Base-by-base conservation (phyloP, 2,329 filamentous ascomycete genomes). In the Paracoccidioides lutzii region DNA sequence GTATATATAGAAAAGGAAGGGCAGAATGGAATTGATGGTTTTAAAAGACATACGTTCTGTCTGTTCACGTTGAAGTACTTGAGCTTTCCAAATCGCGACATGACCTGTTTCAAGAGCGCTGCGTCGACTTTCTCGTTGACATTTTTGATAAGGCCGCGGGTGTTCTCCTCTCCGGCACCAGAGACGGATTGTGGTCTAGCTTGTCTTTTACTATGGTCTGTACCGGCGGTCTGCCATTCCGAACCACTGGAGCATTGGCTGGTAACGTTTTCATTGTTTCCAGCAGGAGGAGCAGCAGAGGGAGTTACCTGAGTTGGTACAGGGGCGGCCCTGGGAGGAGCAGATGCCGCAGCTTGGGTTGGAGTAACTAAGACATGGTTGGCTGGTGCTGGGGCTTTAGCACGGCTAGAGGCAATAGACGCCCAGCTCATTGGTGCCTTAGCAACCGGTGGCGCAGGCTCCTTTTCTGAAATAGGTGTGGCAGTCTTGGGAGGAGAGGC, bases 91-190 rank as follows among this genome's bases (percentile, higher is more conserved):
- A 84, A 90, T 63, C 83, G 81, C 63, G 82, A 78, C 53, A 98
- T 76, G 54, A 82, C 79, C 54, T 79, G 77, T 70, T 80, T 85
- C 58, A 98, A 77, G 49, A 88, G 81, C 43, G 82, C 81, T 12
- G 83, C 80, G 67, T 88, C 81, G 53, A 98, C 84, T 74, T 90
- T 90, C 38, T 95, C 90, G 52, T 84, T 91, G 52, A 97, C 91
- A 65, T 91, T 95, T 78, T 95, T 95, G 72, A 98, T 89, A 72
- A 96, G 97, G 22, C 87, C 93, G 54, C 84, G 84, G 59, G 82
- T 82, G 60, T 91, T 85, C 66, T 88, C 86, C 66, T 90, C 87
- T 49, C 75, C 68, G 32, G 77, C 71, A 52, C 76, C 76, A 55
- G 82, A 77, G 63, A 82, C 77, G 55, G 83, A 81, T 71, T 87